Evolutionary conservation across 306 rosid species (phyloP).

Genomic region (Cucumis sativus): Cucumber_9930_V3 NC_026657.2:10281001-10281500

Average conservation of each 20-base stretch:
- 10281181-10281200: constrained; percentile 42
- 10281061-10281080: constrained; percentile 48
- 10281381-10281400: constrained; percentile 31
- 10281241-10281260: constrained; percentile 49
- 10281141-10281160: constrained; percentile 9
- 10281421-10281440: constrained; percentile 20
- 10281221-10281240: constrained; percentile 28
- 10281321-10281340: constrained; percentile 21
- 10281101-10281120: constrained; percentile 2
- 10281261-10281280: constrained; percentile 36
- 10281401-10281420: constrained; percentile 9
- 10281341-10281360: constrained; percentile 17
- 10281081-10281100: constrained; percentile 15
- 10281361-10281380: constrained; percentile 37
- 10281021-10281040: constrained; percentile 22
- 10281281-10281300: constrained; percentile 21
- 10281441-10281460: constrained; percentile 33
- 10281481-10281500: constrained; percentile 10
- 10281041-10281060: constrained; percentile 13
- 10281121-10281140: constrained; percentile 15
- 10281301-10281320: constrained; percentile 37
- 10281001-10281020: constrained; percentile 51
- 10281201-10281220: constrained; percentile 29
- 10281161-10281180: constrained; percentile 27
- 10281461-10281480: constrained; percentile 11